Evolutionary conservation across 2,329 filamentous ascomycete genomes (phyloP).

Genomic region (Triangularia verruculosa): DNA sequence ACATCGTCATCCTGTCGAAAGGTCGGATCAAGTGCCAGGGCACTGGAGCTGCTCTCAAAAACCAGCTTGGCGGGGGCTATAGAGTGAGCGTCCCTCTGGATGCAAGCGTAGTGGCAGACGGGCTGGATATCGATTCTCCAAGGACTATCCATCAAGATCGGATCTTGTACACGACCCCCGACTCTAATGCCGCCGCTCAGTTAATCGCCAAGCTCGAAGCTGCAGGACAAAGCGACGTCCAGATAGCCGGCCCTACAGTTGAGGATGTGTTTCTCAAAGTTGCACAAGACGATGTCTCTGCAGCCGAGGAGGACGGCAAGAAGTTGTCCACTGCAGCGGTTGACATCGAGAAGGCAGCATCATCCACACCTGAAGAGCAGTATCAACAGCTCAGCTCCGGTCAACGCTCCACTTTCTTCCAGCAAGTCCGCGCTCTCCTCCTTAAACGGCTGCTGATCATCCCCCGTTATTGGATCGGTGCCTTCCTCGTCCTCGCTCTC

Average conservation of each 20-base stretch:
- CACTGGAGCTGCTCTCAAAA: slow-evolving; percentile 62
- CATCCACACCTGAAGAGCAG: neutral
- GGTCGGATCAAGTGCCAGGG: slow-evolving; percentile 61
- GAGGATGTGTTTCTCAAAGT: slow-evolving; percentile 36
- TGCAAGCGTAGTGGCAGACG: slow-evolving; percentile 24
- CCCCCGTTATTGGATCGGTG: slow-evolving; percentile 25
- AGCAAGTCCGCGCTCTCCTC: slow-evolving; percentile 23
- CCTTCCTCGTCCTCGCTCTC: slow-evolving; percentile 22
- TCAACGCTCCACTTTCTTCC: slow-evolving; percentile 16
- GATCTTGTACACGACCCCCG: slow-evolving; percentile 52
- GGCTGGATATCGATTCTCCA: slow-evolving; percentile 33
- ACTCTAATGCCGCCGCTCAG: slow-evolving; percentile 30
- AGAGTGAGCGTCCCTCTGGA: slow-evolving; percentile 45
- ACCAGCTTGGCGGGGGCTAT: slow-evolving; percentile 61
- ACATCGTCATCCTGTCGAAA: slow-evolving; percentile 63
- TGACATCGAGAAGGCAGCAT: neutral
- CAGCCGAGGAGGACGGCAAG: neutral
- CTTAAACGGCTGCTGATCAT: slow-evolving; percentile 26
- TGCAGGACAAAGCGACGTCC: slow-evolving; percentile 41
- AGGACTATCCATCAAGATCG: slow-evolving; percentile 53
- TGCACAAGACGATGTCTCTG: slow-evolving; percentile 24
- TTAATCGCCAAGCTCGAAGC: slow-evolving; percentile 44
- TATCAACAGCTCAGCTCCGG: slow-evolving; percentile 15
- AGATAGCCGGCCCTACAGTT: slow-evolving; percentile 33
- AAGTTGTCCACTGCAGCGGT: neutral